phyloP scores from a whole-genome alignment of 345 rosid genomes.

The Bruguiera gymnorhiza region DNA sequence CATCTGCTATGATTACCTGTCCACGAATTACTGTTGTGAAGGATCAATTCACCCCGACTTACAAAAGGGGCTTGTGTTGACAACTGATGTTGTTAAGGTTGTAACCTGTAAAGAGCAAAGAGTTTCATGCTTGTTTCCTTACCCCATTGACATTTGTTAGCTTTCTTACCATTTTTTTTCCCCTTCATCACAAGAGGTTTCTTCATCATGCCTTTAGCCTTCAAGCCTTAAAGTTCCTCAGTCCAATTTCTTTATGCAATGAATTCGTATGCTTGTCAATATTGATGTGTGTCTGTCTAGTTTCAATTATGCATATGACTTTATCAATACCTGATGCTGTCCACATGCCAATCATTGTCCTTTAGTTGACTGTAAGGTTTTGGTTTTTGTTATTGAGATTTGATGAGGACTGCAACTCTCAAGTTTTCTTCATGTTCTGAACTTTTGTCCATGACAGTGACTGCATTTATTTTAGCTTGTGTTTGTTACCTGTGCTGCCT shows the following conservation, averaged over 20 bases:
- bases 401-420: background rate
- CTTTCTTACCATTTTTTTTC: too few species aligned
- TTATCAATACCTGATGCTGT: too few species aligned
- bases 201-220: too few species aligned
- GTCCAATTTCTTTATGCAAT: background rate
- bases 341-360: background rate
- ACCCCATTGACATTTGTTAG: background rate
- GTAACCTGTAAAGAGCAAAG: background rate
- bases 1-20: too few species aligned
- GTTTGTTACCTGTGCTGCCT: background rate
- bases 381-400: background rate
- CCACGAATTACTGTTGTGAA: too few species aligned
- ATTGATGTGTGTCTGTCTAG: background rate
- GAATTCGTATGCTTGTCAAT: background rate
- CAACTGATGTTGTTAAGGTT: background rate
- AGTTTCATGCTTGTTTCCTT: background rate
- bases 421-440: too few species aligned
- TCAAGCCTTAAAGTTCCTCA: background rate
- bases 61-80: background rate
- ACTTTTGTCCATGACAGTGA: background rate
- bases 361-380: background rate
- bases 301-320: background rate
- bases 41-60: too few species aligned
- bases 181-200: too few species aligned
- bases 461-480: background rate